These are phyloP conservation scores for Pichia sp. DNA, from an alignment of 1,139 yeast species.

Conservation along the genomic window DNA sequence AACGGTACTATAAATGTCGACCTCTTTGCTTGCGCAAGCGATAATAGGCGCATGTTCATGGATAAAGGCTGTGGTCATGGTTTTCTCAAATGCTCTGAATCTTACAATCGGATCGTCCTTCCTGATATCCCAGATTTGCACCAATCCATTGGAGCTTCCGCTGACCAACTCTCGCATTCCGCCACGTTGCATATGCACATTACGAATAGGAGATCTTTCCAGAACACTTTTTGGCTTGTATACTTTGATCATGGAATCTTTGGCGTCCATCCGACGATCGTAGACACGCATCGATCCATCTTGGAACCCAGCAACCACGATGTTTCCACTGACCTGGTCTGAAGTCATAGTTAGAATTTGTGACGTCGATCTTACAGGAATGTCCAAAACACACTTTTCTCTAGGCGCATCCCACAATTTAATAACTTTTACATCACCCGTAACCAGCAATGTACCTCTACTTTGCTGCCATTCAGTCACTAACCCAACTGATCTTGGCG, in stretches of 20 bases:
- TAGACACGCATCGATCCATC: conserved; percentile 90
- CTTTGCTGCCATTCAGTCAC: conserved; percentile 97
- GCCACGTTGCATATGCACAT: conserved; percentile 94
- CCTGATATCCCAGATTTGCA: conserved; percentile 89
- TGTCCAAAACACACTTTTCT: conserved; percentile 78
- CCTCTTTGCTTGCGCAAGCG: conserved; percentile 76
- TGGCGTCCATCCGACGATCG: conserved; percentile 79
- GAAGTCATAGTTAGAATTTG: conserved; percentile 86
- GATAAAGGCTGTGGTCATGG: conserved; percentile 70
- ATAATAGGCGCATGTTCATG: conserved; percentile 97
- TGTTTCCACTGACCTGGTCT: conserved; percentile 93
- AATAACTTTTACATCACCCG: conserved; percentile 92
- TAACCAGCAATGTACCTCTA: conserved; percentile 82
- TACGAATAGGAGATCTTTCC: conserved; percentile 57
- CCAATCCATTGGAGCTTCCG: conserved; percentile 77
- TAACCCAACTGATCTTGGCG: conserved; percentile 80
- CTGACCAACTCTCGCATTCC: conserved; percentile 87
- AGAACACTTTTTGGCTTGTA: conserved; percentile 51
- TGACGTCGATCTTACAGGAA: conserved; percentile 89
- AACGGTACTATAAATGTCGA: conserved; percentile 83
- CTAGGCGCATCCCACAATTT: conserved; percentile 97
- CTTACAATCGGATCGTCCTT: conserved; percentile 63
- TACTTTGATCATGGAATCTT: conserved; percentile 79
- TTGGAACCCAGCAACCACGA: conserved; percentile 86
- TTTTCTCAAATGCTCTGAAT: conserved; percentile 57